phyloP scores from a whole-genome alignment of 2,329 filamentous ascomycete species.

The Colletotrichum lupini region DNA sequence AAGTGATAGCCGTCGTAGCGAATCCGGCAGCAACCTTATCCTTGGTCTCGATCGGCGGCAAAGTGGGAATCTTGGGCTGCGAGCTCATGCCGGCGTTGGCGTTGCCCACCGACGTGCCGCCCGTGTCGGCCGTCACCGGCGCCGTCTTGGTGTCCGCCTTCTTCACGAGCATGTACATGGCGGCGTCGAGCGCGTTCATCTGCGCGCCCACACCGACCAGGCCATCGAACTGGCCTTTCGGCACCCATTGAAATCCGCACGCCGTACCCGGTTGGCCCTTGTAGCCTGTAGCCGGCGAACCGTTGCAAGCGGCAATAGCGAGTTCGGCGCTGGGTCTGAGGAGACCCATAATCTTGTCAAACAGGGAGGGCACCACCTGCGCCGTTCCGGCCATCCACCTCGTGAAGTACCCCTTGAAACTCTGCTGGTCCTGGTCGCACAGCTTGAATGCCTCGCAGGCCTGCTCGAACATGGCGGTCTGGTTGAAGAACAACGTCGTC shows the following conservation, averaged over 20 bases:
- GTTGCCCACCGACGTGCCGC: constrained; percentile 69
- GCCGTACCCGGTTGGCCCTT: constrained; percentile 66
- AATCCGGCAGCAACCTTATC: constrained; percentile 68
- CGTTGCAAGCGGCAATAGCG: constrained; percentile 63
- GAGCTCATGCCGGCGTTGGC: constrained; percentile 53
- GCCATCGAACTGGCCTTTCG: constrained; percentile 65
- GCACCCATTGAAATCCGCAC: constrained; percentile 76
- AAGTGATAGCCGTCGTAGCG: constrained; percentile 60
- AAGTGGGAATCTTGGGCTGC: constrained; percentile 40
- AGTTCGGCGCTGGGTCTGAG: constrained; percentile 62
- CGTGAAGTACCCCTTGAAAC: constrained; percentile 80
- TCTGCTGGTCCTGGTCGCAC: constrained; percentile 78
- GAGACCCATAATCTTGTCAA: constrained; percentile 60
- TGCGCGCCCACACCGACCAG: constrained; percentile 73
- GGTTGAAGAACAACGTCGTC: constrained; percentile 66
- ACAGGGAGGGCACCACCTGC: constrained; percentile 65
- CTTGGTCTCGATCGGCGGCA: constrained; percentile 56
- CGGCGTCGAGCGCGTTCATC: constrained; percentile 73
- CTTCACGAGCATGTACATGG: constrained; percentile 69
- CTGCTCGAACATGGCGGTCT: constrained; percentile 70
- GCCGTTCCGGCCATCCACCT: constrained; percentile 72
- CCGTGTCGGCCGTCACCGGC: constrained; percentile 64
- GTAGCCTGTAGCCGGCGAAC: constrained; percentile 54
- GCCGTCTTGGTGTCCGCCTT: constrained; percentile 43
- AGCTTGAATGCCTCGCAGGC: constrained; percentile 70